Evolutionary conservation across 192 early-diverging fungal species (phyloP), one percentile per base, ranked within the genome.

Genomic region (Umbelopsis vinacea): DNA sequence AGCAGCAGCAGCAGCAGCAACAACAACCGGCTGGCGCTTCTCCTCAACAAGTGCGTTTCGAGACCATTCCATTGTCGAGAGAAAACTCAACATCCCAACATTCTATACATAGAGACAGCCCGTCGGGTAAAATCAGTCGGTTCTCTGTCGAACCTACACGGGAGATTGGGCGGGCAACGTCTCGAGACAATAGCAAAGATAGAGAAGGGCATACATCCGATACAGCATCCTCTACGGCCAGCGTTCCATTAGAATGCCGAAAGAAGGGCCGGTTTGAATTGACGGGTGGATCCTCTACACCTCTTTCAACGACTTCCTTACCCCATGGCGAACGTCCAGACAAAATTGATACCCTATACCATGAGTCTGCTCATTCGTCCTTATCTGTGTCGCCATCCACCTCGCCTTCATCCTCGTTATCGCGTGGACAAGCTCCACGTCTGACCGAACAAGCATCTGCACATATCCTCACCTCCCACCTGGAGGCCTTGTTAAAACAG

Each of bases 401-500:
- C 1, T 85, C 83, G 26, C 81, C 79, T 9, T 69, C 80, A 11
- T 73, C 76, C 38, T 78, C 79, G 9, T 45, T 83, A 12, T 55
- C 75, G 52, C 73, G 78, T 11, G 83, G 73, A 45, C 81, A 83
- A 71, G 54, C 57, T 9, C 67, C 60, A 38, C 67, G 60, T 15
- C 43, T 74, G 19, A 60, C 53, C 19, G 45, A 68, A 46, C 40
- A 69, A 71, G 67, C 71, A 7, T 71, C 71, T 21, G 66, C 75
- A 11, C 46, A 53, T 29, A 24, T 52, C n/a, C 52, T 87, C 21
- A 63, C 68, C 46, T 46, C 46, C 0, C 83, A 87, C 37, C 33
- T 87, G 60, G 78, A 83, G 14, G 47, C 73, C 0, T 71, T 87
- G 0, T 75, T 85, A 24, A 77, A 82, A 21, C 86, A 87, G 48